Conservation (phyloP, 2,329 filamentous ascomycete species). For the Arthrobotrys entomopaga region DNA sequence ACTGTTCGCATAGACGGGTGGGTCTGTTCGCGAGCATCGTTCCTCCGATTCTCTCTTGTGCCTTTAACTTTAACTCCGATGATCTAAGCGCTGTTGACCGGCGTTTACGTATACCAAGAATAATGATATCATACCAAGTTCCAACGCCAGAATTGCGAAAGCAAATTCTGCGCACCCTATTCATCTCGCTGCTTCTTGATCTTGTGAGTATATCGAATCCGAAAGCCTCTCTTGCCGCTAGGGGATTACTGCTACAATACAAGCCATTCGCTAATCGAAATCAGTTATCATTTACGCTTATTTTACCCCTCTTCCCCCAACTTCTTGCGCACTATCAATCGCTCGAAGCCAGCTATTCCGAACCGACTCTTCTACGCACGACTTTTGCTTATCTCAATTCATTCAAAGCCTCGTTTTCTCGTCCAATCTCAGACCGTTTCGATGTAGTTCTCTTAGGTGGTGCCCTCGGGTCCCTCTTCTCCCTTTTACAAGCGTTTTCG, state of each 20-base stretch:
- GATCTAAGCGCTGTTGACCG: conserved; percentile 43
- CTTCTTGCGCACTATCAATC: conserved; percentile 90
- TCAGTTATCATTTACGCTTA: conserved; percentile 97
- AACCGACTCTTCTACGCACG: conserved; percentile 71
- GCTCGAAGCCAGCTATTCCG: conserved; percentile 60
- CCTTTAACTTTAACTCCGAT: conserved; percentile 5
- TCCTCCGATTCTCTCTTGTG: background rate
- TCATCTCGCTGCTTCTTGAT: conserved; percentile 88
- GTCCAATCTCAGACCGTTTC: conserved; percentile 93
- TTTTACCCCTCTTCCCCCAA: conserved; percentile 93
- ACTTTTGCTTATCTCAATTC: conserved; percentile 86
- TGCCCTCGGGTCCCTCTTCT: conserved; percentile 92
- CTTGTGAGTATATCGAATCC: conserved; percentile 72
- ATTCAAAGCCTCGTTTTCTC: conserved; percentile 92
- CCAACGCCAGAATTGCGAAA: conserved; percentile 69
- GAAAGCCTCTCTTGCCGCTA: background rate
- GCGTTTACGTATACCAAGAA: conserved; percentile 23
- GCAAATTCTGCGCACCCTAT: conserved; percentile 84
- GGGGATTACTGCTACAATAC: background rate
- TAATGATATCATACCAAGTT: conserved; percentile 60
- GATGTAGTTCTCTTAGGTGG: conserved; percentile 96
- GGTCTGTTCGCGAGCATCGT: conserved; percentile 29
- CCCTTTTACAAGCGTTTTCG: conserved; percentile 87
- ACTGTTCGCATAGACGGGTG: conserved; percentile 39
- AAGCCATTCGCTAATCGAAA: background rate